Conservation (phyloP, 441 rosid genomes). For the Populus hybrid region DNA sequence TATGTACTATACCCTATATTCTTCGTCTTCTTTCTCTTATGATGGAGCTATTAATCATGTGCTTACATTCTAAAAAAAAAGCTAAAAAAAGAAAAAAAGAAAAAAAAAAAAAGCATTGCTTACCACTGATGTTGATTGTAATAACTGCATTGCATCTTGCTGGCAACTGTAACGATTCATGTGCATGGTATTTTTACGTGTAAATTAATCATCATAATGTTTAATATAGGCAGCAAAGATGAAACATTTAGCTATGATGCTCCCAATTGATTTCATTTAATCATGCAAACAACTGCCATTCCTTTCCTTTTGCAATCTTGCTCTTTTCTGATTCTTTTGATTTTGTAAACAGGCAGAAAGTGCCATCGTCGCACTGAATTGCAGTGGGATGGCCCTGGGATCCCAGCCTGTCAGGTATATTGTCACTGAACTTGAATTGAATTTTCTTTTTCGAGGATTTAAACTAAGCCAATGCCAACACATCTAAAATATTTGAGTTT, state of each 20-base stretch:
- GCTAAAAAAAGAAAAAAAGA: too few relatives aligned
- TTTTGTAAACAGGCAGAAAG: conserved; percentile 70
- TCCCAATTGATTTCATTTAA: not conserved
- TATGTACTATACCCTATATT: not conserved
- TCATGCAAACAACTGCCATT: not conserved
- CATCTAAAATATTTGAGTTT: not conserved
- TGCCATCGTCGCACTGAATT: conserved; percentile 83
- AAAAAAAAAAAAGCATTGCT: not conserved
- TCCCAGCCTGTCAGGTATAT: conserved; percentile 76
- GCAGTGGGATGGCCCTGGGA: conserved; percentile 83
- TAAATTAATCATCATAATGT: not conserved
- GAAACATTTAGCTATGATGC: not conserved
- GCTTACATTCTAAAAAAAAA: not conserved
- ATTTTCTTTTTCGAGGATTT: not conserved
- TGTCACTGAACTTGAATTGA: not conserved
- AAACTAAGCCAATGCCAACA: not conserved
- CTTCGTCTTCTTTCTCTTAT: too few relatives aligned
- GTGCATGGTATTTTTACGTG: not conserved
- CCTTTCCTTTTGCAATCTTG: not conserved
- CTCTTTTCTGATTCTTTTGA: conserved; percentile 8
- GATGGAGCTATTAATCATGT: not conserved
- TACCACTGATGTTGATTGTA: not conserved
- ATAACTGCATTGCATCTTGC: not conserved
- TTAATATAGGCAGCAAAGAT: not conserved
- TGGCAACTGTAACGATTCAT: not conserved